These are phyloP conservation scores for Stenocarpella maydis DNA, from an alignment of 2,329 filamentous ascomycete species.

Conservation along the genomic window DNA sequence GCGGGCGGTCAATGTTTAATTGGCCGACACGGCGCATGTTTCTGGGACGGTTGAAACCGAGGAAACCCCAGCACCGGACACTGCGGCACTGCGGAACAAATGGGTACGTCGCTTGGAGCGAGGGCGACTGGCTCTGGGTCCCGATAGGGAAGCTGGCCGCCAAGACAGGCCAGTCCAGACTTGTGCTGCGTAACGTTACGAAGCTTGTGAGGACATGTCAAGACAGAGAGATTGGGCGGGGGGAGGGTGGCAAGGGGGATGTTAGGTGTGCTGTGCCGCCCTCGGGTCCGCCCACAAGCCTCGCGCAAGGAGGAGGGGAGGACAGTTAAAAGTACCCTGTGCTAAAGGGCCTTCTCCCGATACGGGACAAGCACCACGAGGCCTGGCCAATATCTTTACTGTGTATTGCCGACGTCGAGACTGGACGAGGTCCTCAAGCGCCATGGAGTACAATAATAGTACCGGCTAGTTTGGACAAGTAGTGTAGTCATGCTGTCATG, in stretches of 20 bases:
- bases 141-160: conserved; percentile 12
- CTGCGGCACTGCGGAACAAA: background rate
- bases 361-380: conserved; percentile 14
- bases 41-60: background rate
- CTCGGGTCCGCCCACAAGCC: background rate
- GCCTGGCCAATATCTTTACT: conserved; percentile 16
- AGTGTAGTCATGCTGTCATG: no score
- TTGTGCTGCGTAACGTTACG: conserved; percentile 26
- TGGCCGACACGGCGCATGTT: conserved; percentile 31
- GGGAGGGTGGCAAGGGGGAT: background rate
- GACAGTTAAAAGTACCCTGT: conserved; percentile 14
- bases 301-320: no score
- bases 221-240: conserved; percentile 3
- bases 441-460: background rate
- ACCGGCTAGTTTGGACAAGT: no score
- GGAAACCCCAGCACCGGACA: background rate
- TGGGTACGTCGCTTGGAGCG: background rate
- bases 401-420: background rate
- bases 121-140: conserved; percentile 4
- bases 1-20: conserved; percentile 22
- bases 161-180: conserved; percentile 14
- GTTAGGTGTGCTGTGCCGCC: background rate
- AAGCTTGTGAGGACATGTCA: conserved; percentile 21
- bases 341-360: conserved; percentile 1
- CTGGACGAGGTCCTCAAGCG: conserved; percentile 4